Percentiles rank a stretch among this genome's conserved stretches.
Evolutionary conservation across 1,284 basidiomycete genomes (phyloP).

Genomic region (Marasmius tenuissimus): DNA sequence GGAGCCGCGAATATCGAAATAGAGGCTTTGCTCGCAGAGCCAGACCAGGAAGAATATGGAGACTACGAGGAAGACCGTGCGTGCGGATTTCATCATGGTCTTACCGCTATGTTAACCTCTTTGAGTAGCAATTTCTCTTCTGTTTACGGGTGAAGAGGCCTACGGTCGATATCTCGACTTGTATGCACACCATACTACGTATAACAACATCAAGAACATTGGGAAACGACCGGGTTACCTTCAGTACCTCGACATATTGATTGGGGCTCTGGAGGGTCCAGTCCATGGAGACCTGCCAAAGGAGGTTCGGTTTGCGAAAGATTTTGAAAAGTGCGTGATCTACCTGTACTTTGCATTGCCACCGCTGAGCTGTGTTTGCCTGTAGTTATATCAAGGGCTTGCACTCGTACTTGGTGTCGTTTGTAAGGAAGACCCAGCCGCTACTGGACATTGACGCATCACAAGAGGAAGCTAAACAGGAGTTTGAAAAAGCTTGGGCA

Average conservation of each 20-base stretch:
- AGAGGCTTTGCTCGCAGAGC: conserved; percentile 75
- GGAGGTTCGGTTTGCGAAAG: conserved; percentile 71
- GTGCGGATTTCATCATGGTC: conserved; percentile 28
- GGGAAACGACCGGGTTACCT: conserved; percentile 83
- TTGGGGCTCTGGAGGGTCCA: conserved; percentile 52
- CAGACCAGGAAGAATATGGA: conserved; percentile 69
- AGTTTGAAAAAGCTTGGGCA: conserved; percentile 85
- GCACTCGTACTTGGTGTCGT: conserved; percentile 84
- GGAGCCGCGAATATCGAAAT: conserved; percentile 82
- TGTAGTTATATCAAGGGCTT: conserved; percentile 80
- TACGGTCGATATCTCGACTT: conserved; percentile 96
- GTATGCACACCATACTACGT: conserved; percentile 85
- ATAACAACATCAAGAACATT: conserved; percentile 86
- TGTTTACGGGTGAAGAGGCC: conserved; percentile 95
- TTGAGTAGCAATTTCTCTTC: conserved; percentile 72
- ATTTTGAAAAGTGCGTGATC: conserved; percentile 73
- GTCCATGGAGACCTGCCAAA: conserved; percentile 74
- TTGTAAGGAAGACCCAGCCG: conserved; percentile 86
- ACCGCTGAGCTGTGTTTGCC: conserved; percentile 12
- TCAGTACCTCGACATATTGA: conserved; percentile 87
- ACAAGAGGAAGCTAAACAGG: conserved; percentile 60
- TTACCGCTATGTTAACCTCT: conserved; percentile 15
- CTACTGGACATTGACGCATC: conserved; percentile 79
- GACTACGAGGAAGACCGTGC: conserved; percentile 81
- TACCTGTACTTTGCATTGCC: not conserved